These are phyloP conservation scores for Aspergillus sp. DNA, from an alignment of 2,329 filamentous ascomycete genomes.

Conservation along the genomic window DNA sequence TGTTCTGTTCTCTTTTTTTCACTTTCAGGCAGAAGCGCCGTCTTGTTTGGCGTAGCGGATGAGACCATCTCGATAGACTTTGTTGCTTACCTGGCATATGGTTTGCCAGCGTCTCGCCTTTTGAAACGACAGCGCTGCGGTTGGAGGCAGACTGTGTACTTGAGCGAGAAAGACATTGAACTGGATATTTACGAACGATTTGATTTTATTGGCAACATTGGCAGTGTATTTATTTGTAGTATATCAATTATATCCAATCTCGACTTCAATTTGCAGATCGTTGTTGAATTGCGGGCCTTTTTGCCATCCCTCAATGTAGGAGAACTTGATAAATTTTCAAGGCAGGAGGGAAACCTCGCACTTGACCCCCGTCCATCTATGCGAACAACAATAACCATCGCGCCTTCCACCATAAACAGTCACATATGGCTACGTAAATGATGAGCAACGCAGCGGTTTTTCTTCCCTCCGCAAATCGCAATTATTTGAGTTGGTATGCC, in stretches of 20 bases:
- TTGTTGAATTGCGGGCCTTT: background rate
- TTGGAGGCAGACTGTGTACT: conserved; percentile 33
- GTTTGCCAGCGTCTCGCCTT: conserved; percentile 16
- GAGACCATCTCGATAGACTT: conserved; percentile 39
- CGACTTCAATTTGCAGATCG: conserved; percentile 7
- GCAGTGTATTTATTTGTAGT: conserved; percentile 22
- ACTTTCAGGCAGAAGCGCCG: conserved; percentile 25
- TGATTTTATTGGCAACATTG: conserved; percentile 20
- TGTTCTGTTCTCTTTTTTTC: conserved; percentile 14
- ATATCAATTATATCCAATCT: conserved; percentile 23
- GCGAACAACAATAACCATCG: background rate
- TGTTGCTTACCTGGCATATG: conserved; percentile 28
- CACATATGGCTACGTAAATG: background rate
- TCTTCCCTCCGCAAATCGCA: background rate
- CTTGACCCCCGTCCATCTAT: background rate
- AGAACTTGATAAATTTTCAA: background rate
- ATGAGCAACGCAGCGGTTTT: background rate
- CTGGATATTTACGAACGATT: conserved; percentile 19
- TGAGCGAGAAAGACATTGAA: conserved; percentile 35
- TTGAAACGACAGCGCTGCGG: conserved; percentile 17
- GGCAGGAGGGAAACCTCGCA: background rate
- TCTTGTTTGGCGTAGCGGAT: conserved; percentile 33
- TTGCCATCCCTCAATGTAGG: background rate
- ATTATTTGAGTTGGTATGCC: background rate
- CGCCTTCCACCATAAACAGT: background rate